phyloP scores from a whole-genome alignment of 2,329 filamentous ascomycete genomes.

The Cadophora sp. region DNA sequence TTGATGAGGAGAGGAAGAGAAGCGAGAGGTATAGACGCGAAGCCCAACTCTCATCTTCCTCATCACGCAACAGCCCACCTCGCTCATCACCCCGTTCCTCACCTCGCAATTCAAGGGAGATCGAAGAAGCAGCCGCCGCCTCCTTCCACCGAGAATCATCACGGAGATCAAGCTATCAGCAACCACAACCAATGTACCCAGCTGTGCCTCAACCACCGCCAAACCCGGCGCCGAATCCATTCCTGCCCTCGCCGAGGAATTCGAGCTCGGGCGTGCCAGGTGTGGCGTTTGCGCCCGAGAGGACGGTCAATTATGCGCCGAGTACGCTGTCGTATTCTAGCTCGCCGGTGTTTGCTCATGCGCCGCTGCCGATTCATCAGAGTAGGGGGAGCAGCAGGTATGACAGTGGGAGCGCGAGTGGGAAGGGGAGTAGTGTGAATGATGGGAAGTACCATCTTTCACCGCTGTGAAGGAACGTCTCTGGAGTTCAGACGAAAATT shows the following conservation, averaged over 20 bases:
- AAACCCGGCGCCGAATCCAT: constrained; percentile 35
- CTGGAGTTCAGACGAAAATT: too few relatives aligned
- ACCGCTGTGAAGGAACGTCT: constrained; percentile 23
- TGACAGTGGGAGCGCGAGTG: neutral
- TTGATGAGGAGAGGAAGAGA: constrained; percentile 21
- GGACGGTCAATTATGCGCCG: constrained; percentile 23
- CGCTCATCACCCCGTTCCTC: constrained; percentile 12
- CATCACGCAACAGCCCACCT: neutral
- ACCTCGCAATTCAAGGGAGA: constrained; percentile 14
- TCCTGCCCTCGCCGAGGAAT: constrained; percentile 28
- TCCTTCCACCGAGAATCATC: constrained; percentile 9
- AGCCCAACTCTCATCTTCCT: neutral
- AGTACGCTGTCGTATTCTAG: constrained; percentile 19
- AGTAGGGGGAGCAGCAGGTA: neutral
- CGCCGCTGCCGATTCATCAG: constrained; percentile 2
- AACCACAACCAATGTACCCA: constrained; percentile 19
- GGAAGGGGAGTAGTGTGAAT: constrained; percentile 19
- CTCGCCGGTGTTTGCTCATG: constrained; percentile 16
- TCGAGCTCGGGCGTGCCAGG: constrained; percentile 8
- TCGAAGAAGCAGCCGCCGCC: constrained; percentile 9
- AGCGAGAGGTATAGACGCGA: constrained; percentile 19
- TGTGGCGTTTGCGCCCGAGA: constrained; percentile 21
- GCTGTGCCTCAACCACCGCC: constrained; percentile 29
- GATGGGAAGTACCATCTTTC: constrained; percentile 41
- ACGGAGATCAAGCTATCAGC: constrained; percentile 15